Evolutionary conservation across 768 basidiomycete genomes (phyloP).

Genomic region (Hortiboletus flavorubellus): DNA sequence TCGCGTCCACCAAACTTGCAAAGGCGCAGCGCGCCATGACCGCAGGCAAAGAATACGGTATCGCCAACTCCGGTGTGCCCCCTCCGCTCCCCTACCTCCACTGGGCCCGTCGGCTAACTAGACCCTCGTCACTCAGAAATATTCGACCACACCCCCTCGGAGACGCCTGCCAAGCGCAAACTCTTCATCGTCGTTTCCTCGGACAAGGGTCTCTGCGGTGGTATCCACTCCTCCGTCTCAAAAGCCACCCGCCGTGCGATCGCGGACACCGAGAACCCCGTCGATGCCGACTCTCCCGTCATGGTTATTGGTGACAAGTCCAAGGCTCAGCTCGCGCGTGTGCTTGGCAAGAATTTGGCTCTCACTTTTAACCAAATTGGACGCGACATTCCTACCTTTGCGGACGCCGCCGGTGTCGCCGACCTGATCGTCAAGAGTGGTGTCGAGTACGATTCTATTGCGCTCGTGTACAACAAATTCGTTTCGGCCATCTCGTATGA

Average conservation of each 20-base stretch:
- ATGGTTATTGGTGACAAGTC: constrained; percentile 97
- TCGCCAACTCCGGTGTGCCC: constrained; percentile 77
- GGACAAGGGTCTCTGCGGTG: constrained; percentile 99
- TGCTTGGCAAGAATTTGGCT: constrained; percentile 58
- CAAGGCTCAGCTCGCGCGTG: constrained; percentile 83
- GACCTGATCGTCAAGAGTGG: constrained; percentile 87
- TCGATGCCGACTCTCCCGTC: constrained; percentile 63
- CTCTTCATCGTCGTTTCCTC: constrained; percentile 95
- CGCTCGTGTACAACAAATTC: constrained; percentile 81
- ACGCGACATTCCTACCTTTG: constrained; percentile 94
- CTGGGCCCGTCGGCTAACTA: constrained; percentile 1
- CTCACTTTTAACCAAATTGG: constrained; percentile 98
- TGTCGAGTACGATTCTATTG: constrained; percentile 82
- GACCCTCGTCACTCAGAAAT: constrained; percentile 57
- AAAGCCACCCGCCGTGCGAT: constrained; percentile 82
- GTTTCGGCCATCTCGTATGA: constrained; percentile 91
- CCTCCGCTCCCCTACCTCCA: neutral
- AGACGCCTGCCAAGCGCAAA: constrained; percentile 67
- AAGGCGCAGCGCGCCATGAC: constrained; percentile 95
- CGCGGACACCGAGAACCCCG: constrained; percentile 43
- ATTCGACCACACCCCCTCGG: constrained; percentile 72
- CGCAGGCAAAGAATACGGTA: constrained; percentile 88
- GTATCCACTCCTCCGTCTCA: constrained; percentile 96
- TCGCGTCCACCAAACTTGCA: constrained; percentile 94
- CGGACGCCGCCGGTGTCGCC: constrained; percentile 91